Evolutionary conservation across 2,329 filamentous ascomycete species (phyloP).

Genomic region (Hypoxylon sp.): DNA sequence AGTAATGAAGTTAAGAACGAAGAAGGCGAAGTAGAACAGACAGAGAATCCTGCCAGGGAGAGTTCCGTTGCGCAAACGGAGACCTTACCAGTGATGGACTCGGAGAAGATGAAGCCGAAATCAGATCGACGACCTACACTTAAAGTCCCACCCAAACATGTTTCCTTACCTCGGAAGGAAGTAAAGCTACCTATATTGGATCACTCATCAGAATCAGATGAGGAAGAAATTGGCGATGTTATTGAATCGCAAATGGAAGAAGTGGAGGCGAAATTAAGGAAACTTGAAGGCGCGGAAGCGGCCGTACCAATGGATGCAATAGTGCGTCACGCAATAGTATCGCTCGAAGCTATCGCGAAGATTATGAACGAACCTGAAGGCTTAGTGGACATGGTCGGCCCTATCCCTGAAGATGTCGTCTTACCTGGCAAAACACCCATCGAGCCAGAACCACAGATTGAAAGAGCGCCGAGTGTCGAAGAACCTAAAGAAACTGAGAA

Average conservation of each 20-base stretch:
- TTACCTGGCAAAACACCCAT: slow-evolving; percentile 44
- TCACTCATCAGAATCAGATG: slow-evolving; percentile 67
- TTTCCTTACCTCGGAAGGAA: slow-evolving; percentile 60
- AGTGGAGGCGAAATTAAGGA: slow-evolving; percentile 65
- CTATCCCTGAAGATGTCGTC: slow-evolving; percentile 56
- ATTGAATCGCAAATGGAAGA: slow-evolving; percentile 69
- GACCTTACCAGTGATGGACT: slow-evolving; percentile 14
- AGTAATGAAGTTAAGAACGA: slow-evolving; percentile 27
- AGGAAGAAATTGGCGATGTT: slow-evolving; percentile 72
- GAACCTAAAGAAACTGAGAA: slow-evolving; percentile 26
- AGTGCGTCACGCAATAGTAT: slow-evolving; percentile 63
- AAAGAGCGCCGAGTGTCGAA: slow-evolving; percentile 40
- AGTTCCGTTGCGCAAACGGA: slow-evolving; percentile 26
- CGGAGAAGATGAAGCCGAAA: slow-evolving; percentile 35
- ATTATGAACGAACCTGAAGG: slow-evolving; percentile 64
- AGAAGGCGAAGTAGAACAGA: slow-evolving; percentile 30
- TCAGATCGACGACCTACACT: slow-evolving; percentile 36
- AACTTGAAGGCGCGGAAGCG: slow-evolving; percentile 60
- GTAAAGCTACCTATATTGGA: slow-evolving; percentile 54
- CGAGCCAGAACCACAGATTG: slow-evolving; percentile 43
- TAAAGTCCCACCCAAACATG: slow-evolving; percentile 54
- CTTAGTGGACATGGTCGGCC: slow-evolving; percentile 61
- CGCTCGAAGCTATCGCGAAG: slow-evolving; percentile 65
- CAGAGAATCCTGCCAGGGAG: slow-evolving; percentile 15
- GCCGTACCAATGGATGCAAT: slow-evolving; percentile 61